Conservation (phyloP, 2,329 filamentous ascomycete species). For the Cercospora sp. region DNA sequence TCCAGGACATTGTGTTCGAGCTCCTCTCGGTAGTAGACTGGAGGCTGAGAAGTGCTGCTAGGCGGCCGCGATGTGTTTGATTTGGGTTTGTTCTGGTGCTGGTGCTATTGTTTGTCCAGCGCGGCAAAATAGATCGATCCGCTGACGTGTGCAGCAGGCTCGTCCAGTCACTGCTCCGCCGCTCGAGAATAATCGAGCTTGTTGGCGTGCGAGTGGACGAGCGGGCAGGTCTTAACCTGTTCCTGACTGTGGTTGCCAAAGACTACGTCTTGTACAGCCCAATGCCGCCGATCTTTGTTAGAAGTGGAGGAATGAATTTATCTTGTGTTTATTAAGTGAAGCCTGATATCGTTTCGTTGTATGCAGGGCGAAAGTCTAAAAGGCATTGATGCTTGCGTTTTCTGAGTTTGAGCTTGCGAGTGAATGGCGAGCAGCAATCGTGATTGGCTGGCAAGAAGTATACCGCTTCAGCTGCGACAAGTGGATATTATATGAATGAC, state of each 20-base stretch:
- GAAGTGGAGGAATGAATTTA: neutral
- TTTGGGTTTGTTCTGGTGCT: neutral
- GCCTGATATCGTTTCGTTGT: constrained; percentile 16
- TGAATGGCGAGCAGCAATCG: constrained; percentile 11
- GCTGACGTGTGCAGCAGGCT: neutral
- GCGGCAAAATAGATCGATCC: neutral
- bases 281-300: constrained; percentile 4
- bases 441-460: constrained; percentile 8
- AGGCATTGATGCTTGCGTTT: constrained; percentile 14
- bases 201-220: neutral
- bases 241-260: neutral
- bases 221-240: neutral
- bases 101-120: neutral
- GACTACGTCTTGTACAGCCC: neutral
- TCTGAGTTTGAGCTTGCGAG: constrained; percentile 7
- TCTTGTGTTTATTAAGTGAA: constrained; percentile 11
- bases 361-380: constrained; percentile 15
- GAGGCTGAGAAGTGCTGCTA: constrained; percentile 1
- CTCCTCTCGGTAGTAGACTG: neutral
- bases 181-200: neutral
- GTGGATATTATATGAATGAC: neutral
- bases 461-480: constrained; percentile 9
- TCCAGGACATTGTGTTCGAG: constrained; percentile 15
- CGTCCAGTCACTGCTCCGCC: neutral
- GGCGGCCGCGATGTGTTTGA: constrained; percentile 2